Evolutionary conservation across 1,284 basidiomycete genomes (phyloP).

Genomic region (Xerocomus nothofagi): DNA sequence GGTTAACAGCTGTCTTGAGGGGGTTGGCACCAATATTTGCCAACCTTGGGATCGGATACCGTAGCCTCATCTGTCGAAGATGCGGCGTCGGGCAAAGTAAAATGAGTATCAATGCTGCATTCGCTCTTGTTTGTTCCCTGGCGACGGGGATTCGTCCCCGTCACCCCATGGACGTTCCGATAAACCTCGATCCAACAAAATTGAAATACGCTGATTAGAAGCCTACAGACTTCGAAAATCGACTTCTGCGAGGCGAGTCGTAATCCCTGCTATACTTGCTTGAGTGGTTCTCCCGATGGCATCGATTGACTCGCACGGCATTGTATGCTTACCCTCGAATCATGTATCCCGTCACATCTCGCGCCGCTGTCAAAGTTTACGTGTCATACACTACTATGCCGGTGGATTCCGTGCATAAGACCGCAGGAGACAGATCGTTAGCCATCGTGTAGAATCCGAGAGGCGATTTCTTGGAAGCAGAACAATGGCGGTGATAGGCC

Average conservation of each 20-base stretch:
- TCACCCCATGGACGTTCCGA: slow-evolving; percentile 22
- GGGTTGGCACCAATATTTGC: background rate
- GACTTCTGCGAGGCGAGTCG: slow-evolving; percentile 17
- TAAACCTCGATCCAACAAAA: slow-evolving; percentile 24
- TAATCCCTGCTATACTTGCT: slow-evolving; percentile 15
- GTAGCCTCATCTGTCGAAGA: slow-evolving; percentile 8
- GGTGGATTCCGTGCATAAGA: slow-evolving; percentile 9
- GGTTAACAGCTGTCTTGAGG: background rate
- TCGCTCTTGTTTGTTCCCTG: slow-evolving; percentile 30
- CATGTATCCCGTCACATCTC: slow-evolving; percentile 21
- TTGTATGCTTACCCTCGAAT: slow-evolving; percentile 33
- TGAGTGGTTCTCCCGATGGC: slow-evolving; percentile 32
- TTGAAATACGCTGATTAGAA: slow-evolving; percentile 21
- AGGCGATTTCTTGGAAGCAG: slow-evolving; percentile 20
- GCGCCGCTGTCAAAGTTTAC: slow-evolving; percentile 35
- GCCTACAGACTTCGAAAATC: slow-evolving; percentile 14
- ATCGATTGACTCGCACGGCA: slow-evolving; percentile 32
- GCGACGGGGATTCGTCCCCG: slow-evolving; percentile 30
- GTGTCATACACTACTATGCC: slow-evolving; percentile 18
- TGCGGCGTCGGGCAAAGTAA: slow-evolving; percentile 10
- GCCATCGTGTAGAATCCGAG: slow-evolving; percentile 9
- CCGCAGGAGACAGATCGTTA: slow-evolving; percentile 12
- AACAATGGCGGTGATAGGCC: slow-evolving; percentile 32
- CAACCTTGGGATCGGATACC: background rate
- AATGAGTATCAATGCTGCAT: slow-evolving; percentile 13